A percentile compares a stretch with the other conserved stretches of the same genome.
These are phyloP conservation scores for Pelargonium cotyledonis DNA, from an alignment of 441 rosid genomes.

Conservation along the genomic window DNA sequence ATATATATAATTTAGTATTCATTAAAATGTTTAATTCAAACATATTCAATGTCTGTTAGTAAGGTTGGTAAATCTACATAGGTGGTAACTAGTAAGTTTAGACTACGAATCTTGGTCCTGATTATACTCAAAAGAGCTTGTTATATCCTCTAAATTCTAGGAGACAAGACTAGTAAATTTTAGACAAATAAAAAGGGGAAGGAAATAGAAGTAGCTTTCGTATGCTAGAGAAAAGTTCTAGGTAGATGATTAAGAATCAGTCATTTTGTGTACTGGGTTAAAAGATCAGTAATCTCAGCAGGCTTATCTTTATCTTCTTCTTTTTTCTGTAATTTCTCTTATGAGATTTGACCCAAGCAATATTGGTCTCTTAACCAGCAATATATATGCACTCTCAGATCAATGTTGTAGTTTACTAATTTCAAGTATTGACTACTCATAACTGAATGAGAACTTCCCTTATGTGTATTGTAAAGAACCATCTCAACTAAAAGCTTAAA, in stretches of 20 bases:
- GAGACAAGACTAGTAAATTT: neutral
- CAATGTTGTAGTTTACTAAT: neutral
- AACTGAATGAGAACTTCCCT: neutral
- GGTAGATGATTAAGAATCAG: neutral
- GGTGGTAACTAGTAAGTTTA: too few species aligned
- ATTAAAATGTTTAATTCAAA: neutral
- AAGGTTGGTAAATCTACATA: too few species aligned
- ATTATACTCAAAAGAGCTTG: too few species aligned
- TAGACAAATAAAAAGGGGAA: neutral
- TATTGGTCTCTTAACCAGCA: neutral
- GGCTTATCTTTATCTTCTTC: neutral
- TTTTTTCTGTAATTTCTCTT: neutral
- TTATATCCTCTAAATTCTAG: neutral
- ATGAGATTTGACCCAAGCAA: neutral
- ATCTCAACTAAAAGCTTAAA: too few species aligned
- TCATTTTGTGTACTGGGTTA: neutral
- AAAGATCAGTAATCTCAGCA: neutral
- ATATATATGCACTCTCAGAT: neutral
- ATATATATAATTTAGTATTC: neutral
- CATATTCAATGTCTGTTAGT: neutral
- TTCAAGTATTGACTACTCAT: neutral
- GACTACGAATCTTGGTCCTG: too few species aligned
- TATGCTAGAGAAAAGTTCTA: neutral
- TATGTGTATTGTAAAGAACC: too few species aligned
- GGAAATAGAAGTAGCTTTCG: neutral